These are phyloP conservation scores for Pythium biforme DNA, from an alignment of 352 stramenopile species.

Conservation along the genomic window DNA sequence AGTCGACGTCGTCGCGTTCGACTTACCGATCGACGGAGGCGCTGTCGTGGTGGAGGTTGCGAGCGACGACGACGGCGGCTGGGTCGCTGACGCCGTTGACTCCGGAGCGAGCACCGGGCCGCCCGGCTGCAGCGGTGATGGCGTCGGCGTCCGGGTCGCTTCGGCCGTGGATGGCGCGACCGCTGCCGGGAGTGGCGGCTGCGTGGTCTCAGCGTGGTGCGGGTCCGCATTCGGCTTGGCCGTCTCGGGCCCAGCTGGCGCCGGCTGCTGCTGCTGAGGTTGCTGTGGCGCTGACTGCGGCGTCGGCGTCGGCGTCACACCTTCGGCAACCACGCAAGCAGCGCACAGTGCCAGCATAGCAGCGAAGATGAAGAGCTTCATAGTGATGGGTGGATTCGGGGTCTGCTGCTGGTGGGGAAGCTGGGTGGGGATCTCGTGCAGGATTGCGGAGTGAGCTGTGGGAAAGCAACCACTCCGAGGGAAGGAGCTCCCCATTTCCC, in stretches of 20 bases:
- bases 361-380: slow-evolving; percentile 7
- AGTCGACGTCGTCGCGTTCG: background rate
- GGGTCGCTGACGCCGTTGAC: background rate
- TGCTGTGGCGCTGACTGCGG: slow-evolving; percentile 2
- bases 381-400: background rate
- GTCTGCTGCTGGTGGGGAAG: no score
- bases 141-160: background rate
- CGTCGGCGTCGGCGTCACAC: background rate
- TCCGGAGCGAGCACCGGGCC: background rate
- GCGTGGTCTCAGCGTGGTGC: background rate
- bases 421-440: background rate
- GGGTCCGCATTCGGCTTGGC: background rate
- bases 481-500: no score
- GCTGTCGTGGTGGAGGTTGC: background rate
- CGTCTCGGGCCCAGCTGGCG: background rate
- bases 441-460: slow-evolving; percentile 1
- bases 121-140: background rate
- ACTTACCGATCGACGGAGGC: background rate
- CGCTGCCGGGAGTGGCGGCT: background rate
- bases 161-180: background rate
- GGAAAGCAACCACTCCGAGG: no score
- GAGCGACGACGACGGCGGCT: slow-evolving; percentile 1
- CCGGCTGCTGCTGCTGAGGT: no score
- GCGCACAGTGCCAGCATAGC: background rate
- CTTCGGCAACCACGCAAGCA: background rate